These are phyloP conservation scores for Golubevia sp. DNA, from an alignment of 1,284 basidiomycete species.

Conservation along the genomic window DNA sequence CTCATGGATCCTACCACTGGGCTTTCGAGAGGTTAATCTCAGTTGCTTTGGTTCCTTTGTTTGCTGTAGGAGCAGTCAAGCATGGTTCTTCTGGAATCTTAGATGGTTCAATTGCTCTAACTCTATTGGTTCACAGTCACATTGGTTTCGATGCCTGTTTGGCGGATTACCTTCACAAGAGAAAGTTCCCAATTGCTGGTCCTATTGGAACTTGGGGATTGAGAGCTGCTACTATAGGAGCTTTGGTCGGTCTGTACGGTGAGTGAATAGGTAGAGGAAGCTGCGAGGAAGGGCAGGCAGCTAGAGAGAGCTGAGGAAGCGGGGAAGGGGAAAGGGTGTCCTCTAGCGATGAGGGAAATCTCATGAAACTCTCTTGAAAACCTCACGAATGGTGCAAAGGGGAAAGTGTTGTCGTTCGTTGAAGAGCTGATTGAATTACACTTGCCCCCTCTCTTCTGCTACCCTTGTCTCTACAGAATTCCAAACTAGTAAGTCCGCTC, in stretches of 20 bases:
- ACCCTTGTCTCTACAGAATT: background rate
- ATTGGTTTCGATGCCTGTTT: conserved; percentile 69
- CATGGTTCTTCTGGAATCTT: conserved; percentile 64
- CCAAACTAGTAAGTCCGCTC: too few species aligned
- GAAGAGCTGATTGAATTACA: too few species aligned
- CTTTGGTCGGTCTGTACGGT: conserved; percentile 82
- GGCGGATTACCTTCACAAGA: conserved; percentile 84
- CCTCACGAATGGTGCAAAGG: too few species aligned
- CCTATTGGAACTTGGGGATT: conserved; percentile 75
- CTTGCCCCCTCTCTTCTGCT: background rate
- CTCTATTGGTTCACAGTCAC: conserved; percentile 90
- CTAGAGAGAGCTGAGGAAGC: too few species aligned
- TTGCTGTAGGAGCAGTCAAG: conserved; percentile 56
- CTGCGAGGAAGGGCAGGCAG: too few species aligned
- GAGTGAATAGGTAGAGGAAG: too few species aligned
- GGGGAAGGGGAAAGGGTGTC: too few species aligned
- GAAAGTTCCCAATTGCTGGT: conserved; percentile 86
- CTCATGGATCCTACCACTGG: conserved; percentile 96
- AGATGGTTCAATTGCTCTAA: conserved; percentile 84
- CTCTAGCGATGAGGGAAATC: too few species aligned
- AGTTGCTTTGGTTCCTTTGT: conserved; percentile 81
- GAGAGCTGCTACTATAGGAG: conserved; percentile 77
- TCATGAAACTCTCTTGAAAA: too few species aligned
- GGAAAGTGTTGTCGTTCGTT: too few species aligned
- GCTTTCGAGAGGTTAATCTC: conserved; percentile 90